Evolutionary conservation across 345 rosid genomes (phyloP).

Genomic region (Melastoma malabathricum): DNA sequence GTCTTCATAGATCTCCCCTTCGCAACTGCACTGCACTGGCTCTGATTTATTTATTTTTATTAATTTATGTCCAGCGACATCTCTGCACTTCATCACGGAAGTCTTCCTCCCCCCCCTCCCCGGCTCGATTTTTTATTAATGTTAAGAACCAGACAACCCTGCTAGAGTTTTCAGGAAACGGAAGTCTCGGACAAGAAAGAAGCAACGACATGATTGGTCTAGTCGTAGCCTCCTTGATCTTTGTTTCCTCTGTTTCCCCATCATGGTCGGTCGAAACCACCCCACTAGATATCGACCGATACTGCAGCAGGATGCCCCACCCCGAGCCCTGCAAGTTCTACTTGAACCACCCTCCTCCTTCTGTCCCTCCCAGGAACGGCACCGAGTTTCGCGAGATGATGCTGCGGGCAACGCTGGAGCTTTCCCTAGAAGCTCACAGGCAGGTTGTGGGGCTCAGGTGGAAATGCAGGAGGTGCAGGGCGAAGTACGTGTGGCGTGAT

Average conservation of each 20-base stretch:
- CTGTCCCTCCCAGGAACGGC: conserved; percentile 2
- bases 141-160: too few relatives aligned
- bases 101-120: too few relatives aligned
- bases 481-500: conserved; percentile 8
- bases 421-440: conserved; percentile 14
- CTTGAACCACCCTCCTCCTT: conserved; percentile 8
- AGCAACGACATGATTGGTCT: background rate
- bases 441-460: conserved; percentile 14
- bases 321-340: conserved; percentile 26
- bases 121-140: too few relatives aligned
- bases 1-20: too few relatives aligned
- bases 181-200: background rate
- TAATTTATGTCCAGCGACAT: too few relatives aligned
- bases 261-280: background rate
- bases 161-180: too few relatives aligned
- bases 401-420: conserved; percentile 17
- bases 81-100: too few relatives aligned
- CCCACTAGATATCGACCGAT: conserved; percentile 6
- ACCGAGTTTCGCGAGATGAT: conserved; percentile 15
- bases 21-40: too few relatives aligned
- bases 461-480: conserved; percentile 13
- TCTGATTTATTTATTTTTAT: too few relatives aligned
- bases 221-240: background rate
- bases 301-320: conserved; percentile 29
- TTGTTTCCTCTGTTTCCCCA: background rate